Conservation (phyloP, 768 basidiomycete species). For the Mycena haematopus region DNA sequence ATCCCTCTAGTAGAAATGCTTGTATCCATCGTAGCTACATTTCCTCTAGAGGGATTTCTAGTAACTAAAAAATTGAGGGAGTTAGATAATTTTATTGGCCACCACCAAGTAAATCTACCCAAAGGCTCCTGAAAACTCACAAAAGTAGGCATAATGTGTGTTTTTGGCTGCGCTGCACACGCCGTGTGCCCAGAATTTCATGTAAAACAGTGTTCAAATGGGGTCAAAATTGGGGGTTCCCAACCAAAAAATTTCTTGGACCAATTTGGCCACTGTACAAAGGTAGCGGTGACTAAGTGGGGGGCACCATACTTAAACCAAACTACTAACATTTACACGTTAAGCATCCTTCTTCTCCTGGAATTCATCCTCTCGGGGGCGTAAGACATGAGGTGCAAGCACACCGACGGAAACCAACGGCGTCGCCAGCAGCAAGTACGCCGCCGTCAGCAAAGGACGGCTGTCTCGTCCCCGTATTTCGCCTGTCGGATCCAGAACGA, state of each 20-base stretch:
- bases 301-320: too few species aligned
- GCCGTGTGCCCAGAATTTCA: neutral
- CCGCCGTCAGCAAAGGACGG: constrained; percentile 2
- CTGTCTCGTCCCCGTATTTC: neutral
- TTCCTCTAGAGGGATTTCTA: constrained; percentile 25
- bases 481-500: constrained; percentile 6
- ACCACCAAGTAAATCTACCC: neutral
- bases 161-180: neutral
- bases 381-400: constrained; percentile 20
- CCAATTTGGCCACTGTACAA: too few species aligned
- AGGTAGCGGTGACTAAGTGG: too few species aligned
- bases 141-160: neutral
- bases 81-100: constrained; percentile 13
- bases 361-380: constrained; percentile 1
- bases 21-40: constrained; percentile 21
- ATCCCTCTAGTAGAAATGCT: constrained; percentile 30
- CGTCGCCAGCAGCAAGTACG: constrained; percentile 17
- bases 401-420: constrained; percentile 24
- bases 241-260: too few species aligned
- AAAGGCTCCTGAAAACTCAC: neutral
- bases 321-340: neutral
- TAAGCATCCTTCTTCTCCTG: constrained; percentile 11
- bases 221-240: too few species aligned
- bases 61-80: constrained; percentile 29
- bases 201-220: neutral